Conservation (phyloP, 768 basidiomycete species). For the Suillus cothurnatus region DNA sequence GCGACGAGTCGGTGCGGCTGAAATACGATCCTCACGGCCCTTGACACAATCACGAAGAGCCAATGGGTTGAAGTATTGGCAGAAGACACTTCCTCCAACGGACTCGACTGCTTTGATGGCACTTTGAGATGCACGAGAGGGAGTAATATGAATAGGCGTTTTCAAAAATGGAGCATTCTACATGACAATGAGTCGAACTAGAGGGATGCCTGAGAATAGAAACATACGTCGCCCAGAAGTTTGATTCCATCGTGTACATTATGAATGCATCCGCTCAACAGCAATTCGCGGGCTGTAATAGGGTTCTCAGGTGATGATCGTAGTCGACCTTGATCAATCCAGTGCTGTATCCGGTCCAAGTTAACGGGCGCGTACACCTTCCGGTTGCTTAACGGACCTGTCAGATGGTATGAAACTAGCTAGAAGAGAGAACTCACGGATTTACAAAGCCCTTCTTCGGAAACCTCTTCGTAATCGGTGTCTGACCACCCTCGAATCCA, state of each 20-base stretch:
- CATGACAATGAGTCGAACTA: conserved; percentile 4
- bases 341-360: conserved; percentile 84
- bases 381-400: conserved; percentile 52
- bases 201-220: conserved; percentile 4
- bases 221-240: conserved; percentile 77
- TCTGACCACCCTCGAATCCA: conserved; percentile 97
- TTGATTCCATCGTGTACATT: conserved; percentile 91
- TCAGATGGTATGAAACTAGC: conserved; percentile 3
- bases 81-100: conserved; percentile 80
- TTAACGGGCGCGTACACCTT: conserved; percentile 84
- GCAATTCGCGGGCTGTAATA: conserved; percentile 84
- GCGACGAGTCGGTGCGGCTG: conserved; percentile 84
- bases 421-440: conserved; percentile 56
- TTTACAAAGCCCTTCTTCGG: conserved; percentile 96
- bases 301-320: conserved; percentile 75
- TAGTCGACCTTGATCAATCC: conserved; percentile 86
- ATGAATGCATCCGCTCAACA: conserved; percentile 88
- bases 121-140: conserved; percentile 83
- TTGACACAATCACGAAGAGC: conserved; percentile 80
- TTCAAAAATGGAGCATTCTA: conserved; percentile 71
- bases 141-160: conserved; percentile 73
- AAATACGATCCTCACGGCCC: conserved; percentile 65
- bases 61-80: conserved; percentile 89
- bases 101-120: conserved; percentile 86
- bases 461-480: conserved; percentile 85